phyloP scores from a whole-genome alignment of 2,329 filamentous ascomycete genomes.

The Diaporthe citri region DNA sequence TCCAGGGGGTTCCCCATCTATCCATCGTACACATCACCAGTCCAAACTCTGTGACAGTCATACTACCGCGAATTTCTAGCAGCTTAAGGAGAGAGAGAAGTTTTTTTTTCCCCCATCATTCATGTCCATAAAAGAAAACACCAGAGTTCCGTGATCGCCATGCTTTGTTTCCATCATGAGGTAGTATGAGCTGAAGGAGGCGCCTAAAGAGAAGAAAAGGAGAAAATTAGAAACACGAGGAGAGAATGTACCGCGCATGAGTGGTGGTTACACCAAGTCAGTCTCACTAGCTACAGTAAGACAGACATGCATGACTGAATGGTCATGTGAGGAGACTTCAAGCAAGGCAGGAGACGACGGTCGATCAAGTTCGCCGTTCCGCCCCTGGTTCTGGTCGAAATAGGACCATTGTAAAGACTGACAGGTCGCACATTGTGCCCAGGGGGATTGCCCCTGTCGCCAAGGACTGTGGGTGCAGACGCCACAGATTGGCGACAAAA shows the following conservation, averaged over 20 bases:
- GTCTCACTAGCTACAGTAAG: conserved; percentile 18
- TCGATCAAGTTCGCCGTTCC: neutral
- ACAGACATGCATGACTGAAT: neutral
- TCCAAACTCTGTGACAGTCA: neutral
- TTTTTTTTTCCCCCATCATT: conserved; percentile 1
- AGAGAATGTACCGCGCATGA: neutral
- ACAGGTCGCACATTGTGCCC: neutral
- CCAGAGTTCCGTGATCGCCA: conserved; percentile 19
- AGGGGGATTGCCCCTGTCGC: neutral
- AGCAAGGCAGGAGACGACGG: neutral
- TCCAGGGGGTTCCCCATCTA: neutral
- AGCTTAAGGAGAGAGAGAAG: neutral
- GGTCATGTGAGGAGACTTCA: conserved; percentile 12
- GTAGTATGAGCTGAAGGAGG: neutral
- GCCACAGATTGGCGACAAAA: neutral
- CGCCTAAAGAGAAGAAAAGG: neutral
- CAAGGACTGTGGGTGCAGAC: conserved; percentile 1
- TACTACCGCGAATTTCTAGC: neutral
- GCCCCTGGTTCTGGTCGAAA: neutral
- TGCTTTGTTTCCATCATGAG: conserved; percentile 24
- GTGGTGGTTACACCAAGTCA: neutral
- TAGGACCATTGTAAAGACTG: neutral
- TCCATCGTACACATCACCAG: conserved; percentile 14
- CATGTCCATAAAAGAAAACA: conserved; percentile 4
- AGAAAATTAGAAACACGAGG: neutral